Conservation (phyloP, 1,139 yeast species). For the Scheffersomyces illinoinensis region DNA sequence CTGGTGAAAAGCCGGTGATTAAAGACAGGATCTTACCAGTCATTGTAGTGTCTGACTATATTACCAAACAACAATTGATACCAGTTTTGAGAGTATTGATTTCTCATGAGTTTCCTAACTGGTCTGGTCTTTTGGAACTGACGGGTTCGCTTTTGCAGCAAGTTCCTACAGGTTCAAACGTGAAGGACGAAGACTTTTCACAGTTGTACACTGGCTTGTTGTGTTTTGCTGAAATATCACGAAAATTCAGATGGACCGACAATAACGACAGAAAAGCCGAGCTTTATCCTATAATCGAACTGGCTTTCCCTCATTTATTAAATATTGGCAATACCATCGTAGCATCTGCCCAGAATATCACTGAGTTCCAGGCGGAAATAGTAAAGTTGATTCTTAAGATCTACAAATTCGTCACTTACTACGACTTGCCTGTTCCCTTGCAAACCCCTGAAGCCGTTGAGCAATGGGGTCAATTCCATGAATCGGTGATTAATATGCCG, state of each 20-base stretch:
- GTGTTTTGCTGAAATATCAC: constrained; percentile 71
- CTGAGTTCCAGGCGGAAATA: constrained; percentile 67
- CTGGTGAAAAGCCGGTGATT: constrained; percentile 72
- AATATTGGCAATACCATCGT: constrained; percentile 63
- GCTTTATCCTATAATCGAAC: constrained; percentile 60
- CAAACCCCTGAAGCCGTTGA: constrained; percentile 60
- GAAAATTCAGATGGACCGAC: constrained; percentile 75
- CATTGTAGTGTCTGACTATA: constrained; percentile 43
- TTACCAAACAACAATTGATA: constrained; percentile 60
- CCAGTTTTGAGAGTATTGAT: constrained; percentile 72
- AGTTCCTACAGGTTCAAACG: constrained; percentile 20
- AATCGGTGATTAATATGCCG: constrained; percentile 61
- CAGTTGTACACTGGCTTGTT: constrained; percentile 75
- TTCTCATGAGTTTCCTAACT: constrained; percentile 67
- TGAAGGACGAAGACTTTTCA: constrained; percentile 47
- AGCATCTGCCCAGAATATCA: constrained; percentile 33
- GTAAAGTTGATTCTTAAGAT: constrained; percentile 73
- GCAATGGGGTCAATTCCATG: constrained; percentile 80
- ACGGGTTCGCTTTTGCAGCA: constrained; percentile 58
- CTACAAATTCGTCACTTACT: constrained; percentile 80
- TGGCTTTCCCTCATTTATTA: constrained; percentile 70
- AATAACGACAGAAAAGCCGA: constrained; percentile 56
- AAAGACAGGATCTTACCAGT: constrained; percentile 58
- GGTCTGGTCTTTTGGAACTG: constrained; percentile 67
- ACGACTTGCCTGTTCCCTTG: constrained; percentile 71